Conservation (phyloP, 1,139 yeast species). For the Saccharomycopsis crataegensis region DNA sequence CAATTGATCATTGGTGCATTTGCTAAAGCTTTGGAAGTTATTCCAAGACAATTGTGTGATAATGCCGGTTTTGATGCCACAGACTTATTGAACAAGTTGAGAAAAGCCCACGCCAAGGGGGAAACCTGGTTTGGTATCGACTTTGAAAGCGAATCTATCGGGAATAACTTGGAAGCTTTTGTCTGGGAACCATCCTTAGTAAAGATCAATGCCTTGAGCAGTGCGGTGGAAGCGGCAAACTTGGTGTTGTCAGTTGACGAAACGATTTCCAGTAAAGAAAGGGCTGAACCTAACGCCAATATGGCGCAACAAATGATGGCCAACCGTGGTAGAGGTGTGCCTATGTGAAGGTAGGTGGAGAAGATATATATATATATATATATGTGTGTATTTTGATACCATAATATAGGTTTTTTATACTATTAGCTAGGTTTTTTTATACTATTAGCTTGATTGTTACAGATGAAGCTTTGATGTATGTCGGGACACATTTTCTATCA, state of each 20-base stretch:
- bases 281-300: constrained; percentile 47
- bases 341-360: constrained; percentile 22
- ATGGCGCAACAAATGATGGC: constrained; percentile 37
- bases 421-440: not conserved
- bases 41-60: constrained; percentile 96
- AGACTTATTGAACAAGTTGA: constrained; percentile 78
- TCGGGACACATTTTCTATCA: no score
- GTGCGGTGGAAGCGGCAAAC: constrained; percentile 98
- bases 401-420: not conserved
- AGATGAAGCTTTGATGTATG: not conserved
- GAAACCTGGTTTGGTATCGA: constrained; percentile 90
- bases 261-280: constrained; percentile 78
- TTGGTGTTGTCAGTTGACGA: constrained; percentile 90
- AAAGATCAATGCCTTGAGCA: constrained; percentile 84
- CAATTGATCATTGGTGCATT: constrained; percentile 86
- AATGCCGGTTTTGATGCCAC: constrained; percentile 97
- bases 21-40: constrained; percentile 91
- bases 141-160: constrained; percentile 75
- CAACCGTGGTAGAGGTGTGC: constrained; percentile 65
- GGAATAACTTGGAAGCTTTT: constrained; percentile 76
- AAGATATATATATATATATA: not conserved
- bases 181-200: constrained; percentile 99
- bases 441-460: not conserved
- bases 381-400: not conserved
- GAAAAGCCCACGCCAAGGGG: constrained; percentile 93